Evolutionary conservation across 108 stramenopile species (phyloP).

Genomic region (Cyclotella baltica): DNA sequence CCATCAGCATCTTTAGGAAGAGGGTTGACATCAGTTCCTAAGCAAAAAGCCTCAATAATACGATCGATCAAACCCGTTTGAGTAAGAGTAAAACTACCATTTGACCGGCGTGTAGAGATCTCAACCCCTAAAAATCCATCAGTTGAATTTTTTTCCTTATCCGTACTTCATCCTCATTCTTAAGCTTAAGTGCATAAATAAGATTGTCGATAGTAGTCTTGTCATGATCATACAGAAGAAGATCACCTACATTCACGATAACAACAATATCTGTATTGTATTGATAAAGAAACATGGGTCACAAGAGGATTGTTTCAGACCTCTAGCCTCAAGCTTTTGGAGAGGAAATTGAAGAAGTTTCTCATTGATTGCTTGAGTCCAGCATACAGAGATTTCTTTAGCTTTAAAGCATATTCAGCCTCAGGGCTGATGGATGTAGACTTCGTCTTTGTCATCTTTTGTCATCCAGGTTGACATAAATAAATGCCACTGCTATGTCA

Average conservation of each 20-base stretch:
- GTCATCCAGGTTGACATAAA: constrained; percentile 44
- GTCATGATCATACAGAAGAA: constrained; percentile 1
- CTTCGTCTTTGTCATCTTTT: constrained; percentile 25
- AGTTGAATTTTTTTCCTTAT: constrained; percentile 20
- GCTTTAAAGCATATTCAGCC: constrained; percentile 31
- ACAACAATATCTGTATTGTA: constrained; percentile 22
- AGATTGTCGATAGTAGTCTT: constrained; percentile 12
- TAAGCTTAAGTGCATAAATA: background rate
- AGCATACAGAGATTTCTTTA: constrained; percentile 48
- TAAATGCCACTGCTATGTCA: constrained; percentile 43
- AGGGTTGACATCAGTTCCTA: background rate
- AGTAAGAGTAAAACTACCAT: constrained; percentile 5
- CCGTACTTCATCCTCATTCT: constrained; percentile 6
- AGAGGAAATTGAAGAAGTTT: constrained; percentile 28
- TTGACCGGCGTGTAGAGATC: background rate
- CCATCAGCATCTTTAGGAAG: constrained; percentile 2
- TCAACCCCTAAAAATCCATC: constrained; percentile 40
- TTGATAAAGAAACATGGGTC: constrained; percentile 60
- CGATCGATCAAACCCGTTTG: background rate
- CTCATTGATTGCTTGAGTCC: constrained; percentile 29
- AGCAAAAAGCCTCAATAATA: background rate
- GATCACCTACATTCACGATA: constrained; percentile 56
- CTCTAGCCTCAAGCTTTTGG: constrained; percentile 6
- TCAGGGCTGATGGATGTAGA: constrained; percentile 49
- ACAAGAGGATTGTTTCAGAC: constrained; percentile 21